Conservation (phyloP, 2,329 filamentous ascomycete species). For the Penicillium fuscoglaucum region DNA sequence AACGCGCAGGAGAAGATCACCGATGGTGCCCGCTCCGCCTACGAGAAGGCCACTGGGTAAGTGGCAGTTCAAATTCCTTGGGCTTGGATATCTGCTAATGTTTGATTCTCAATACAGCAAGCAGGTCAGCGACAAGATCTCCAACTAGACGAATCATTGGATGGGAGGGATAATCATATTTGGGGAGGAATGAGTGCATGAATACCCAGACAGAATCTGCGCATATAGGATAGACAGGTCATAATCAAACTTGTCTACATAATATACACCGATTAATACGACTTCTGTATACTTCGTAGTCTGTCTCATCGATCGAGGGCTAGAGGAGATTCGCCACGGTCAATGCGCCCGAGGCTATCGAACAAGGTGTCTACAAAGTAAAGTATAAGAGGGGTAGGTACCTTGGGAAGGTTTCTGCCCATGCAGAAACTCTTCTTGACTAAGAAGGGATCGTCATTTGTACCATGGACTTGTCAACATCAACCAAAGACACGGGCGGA, state of each 20-base stretch:
- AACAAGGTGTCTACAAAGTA: no score
- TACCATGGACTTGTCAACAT: neutral
- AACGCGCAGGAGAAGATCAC: slow-evolving; percentile 8
- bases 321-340: neutral
- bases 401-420: neutral
- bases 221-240: neutral
- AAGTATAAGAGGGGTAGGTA: neutral
- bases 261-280: neutral
- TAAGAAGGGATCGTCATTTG: neutral
- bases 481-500: neutral
- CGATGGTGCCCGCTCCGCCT: slow-evolving; percentile 4
- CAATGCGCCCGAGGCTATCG: neutral
- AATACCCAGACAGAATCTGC: slow-evolving; percentile 5
- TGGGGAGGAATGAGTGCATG: neutral
- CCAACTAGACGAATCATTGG: neutral
- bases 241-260: neutral
- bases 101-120: neutral
- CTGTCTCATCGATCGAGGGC: neutral
- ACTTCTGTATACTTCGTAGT: neutral
- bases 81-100: neutral
- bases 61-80: neutral
- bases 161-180: neutral
- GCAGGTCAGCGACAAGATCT: neutral
- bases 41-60: slow-evolving; percentile 8
- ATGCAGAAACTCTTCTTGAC: neutral